Conservation (phyloP, 306 rosid genomes). For the Echinosophora koreensis region DNA sequence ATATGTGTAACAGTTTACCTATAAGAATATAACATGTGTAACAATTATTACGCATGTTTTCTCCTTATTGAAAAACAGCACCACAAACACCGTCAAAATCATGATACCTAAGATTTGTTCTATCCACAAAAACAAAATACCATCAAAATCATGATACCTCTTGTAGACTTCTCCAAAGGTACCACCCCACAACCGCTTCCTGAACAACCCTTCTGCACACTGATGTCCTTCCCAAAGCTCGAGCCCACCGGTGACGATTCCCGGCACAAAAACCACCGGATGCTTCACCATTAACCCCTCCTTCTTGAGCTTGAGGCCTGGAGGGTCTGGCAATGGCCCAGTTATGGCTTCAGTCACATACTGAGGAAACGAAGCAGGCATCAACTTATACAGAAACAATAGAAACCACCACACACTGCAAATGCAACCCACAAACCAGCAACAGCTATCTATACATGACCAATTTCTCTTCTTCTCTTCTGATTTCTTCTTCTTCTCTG, state of each 20-base stretch:
- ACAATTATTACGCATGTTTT: no score
- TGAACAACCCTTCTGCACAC: conserved; percentile 77
- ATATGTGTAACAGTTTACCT: no score
- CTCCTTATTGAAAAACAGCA: no score
- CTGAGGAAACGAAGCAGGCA: conserved; percentile 85
- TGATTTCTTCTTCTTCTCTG: background rate
- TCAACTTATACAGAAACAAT: conserved; percentile 67
- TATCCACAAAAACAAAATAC: conserved; percentile 14
- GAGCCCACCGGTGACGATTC: conserved; percentile 85
- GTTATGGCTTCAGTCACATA: conserved; percentile 75
- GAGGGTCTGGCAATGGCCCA: conserved; percentile 84
- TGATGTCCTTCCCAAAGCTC: conserved; percentile 89
- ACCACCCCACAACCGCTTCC: conserved; percentile 88
- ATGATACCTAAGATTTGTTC: no score
- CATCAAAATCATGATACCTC: conserved; percentile 56
- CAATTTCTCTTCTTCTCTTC: conserved; percentile 54
- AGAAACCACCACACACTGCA: conserved; percentile 82
- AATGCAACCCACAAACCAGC: conserved; percentile 77
- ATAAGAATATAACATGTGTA: no score
- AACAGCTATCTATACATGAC: conserved; percentile 80
- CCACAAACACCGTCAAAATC: no score
- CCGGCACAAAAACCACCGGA: conserved; percentile 87
- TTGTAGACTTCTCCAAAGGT: conserved; percentile 84
- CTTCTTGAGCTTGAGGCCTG: conserved; percentile 72
- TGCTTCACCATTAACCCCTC: conserved; percentile 76